These are phyloP conservation scores for Rhizopus microsporus DNA, from an alignment of 371 early-diverging fungal species.

Conservation along the genomic window DNA sequence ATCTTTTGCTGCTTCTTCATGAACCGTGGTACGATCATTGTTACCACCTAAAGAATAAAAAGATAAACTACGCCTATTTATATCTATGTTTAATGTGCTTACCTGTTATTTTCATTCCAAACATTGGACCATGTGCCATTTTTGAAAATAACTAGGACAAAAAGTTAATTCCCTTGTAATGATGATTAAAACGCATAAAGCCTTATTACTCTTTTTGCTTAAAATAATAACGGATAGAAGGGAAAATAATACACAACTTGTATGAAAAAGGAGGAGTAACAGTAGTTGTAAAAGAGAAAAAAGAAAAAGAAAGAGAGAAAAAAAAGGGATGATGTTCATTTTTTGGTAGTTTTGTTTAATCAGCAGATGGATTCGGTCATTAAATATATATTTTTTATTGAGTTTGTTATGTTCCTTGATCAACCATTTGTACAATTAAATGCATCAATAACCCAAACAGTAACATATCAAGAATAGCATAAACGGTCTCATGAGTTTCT, in stretches of 20 bases:
- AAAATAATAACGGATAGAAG: neutral
- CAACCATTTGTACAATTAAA: conserved; percentile 27
- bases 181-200: neutral
- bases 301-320: conserved; percentile 4
- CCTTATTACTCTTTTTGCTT: neutral
- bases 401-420: neutral
- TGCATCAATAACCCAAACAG: conserved; percentile 27
- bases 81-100: conserved; percentile 2
- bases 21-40: conserved; percentile 25
- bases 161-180: neutral
- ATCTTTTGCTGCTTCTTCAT: conserved; percentile 73
- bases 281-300: neutral
- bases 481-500: neutral
- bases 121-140: conserved; percentile 38
- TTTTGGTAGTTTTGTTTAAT: no score
- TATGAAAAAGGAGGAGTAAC: neutral
- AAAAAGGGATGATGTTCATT: neutral
- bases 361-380: neutral
- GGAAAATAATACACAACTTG: no score
- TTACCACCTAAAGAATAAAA: conserved; percentile 18
- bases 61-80: neutral
- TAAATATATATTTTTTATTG: neutral
- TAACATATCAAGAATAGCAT: conserved; percentile 19
- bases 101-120: conserved; percentile 33
- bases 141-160: conserved; percentile 4